A percentile compares a stretch with the other conserved stretches of the same genome.
Conservation (phyloP, 75 land plant genomes). For the Ceratopteris richardii region DNA sequence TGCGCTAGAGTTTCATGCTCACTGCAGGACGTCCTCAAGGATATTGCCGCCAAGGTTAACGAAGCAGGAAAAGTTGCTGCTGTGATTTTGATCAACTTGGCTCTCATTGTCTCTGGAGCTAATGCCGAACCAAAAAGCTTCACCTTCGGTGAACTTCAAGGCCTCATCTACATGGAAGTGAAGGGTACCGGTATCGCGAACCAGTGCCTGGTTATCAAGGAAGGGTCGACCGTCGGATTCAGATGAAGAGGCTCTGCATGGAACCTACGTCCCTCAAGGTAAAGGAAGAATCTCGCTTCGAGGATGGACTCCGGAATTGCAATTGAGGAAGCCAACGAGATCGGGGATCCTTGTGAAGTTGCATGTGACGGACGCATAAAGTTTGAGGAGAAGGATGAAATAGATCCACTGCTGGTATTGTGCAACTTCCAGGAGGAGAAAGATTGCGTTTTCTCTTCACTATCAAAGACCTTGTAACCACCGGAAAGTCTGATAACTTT, state of each 20-base stretch:
- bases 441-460: constrained; percentile 93
- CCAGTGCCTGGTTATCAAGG: constrained; percentile 87
- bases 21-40: constrained; percentile 54
- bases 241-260: constrained; percentile 76
- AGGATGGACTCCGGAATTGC: constrained; percentile 72
- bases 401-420: constrained; percentile 95
- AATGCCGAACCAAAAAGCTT: constrained; percentile 81
- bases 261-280: constrained; percentile 98
- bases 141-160: constrained; percentile 78
- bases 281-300: constrained; percentile 74
- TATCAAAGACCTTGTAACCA: constrained; percentile 79
- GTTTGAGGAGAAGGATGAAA: constrained; percentile 95
- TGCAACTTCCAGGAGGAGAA: constrained; percentile 95
- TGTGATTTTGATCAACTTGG: constrained; percentile 73
- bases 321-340: constrained; percentile 93
- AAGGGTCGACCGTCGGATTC: constrained; percentile 72
- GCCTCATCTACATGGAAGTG: constrained; percentile 88
- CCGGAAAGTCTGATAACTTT: constrained; percentile 69
- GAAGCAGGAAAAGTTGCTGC: constrained; percentile 82
- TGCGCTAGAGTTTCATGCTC: constrained; percentile 58
- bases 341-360: constrained; percentile 56
- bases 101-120: constrained; percentile 57
- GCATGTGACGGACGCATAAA: constrained; percentile 64
- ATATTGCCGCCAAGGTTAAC: constrained; percentile 40
- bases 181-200: constrained; percentile 95